Conservation (phyloP, 164 flowering plant species). For the Protea cynaroides region DNA sequence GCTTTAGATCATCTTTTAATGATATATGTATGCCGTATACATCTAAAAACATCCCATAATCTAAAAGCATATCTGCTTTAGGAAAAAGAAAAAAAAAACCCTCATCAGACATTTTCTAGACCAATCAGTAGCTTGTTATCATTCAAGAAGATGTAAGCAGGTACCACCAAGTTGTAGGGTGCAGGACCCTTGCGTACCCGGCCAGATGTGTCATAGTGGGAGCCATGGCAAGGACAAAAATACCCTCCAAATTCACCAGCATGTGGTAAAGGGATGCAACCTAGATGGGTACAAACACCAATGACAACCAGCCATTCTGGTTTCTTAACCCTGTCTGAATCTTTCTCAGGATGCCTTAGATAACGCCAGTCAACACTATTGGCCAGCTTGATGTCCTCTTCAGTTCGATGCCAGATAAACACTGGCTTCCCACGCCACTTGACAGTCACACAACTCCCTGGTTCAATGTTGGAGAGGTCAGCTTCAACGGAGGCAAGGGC, state of each 20-base stretch:
- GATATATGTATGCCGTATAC: no score
- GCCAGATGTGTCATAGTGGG: conserved; percentile 48
- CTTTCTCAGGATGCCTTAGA: conserved; percentile 48
- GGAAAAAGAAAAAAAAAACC: no score
- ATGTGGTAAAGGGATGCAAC: conserved; percentile 51
- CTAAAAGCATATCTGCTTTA: background rate
- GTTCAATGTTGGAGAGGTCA: conserved; percentile 46
- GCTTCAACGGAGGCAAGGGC: conserved; percentile 57
- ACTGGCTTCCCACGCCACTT: conserved; percentile 64
- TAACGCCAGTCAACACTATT: conserved; percentile 42
- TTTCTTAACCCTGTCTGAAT: conserved; percentile 36
- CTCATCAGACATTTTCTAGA: conserved; percentile 6
- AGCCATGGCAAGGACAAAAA: conserved; percentile 60
- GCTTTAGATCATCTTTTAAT: no score
- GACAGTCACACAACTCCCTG: conserved; percentile 44
- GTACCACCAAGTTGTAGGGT: conserved; percentile 48
- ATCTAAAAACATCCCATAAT: no score
- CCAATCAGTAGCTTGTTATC: conserved; percentile 42
- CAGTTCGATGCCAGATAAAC: conserved; percentile 48
- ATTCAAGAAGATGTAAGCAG: conserved; percentile 42
- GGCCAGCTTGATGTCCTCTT: conserved; percentile 44
- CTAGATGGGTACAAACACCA: conserved; percentile 49
- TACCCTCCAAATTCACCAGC: conserved; percentile 54
- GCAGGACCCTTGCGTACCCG: conserved; percentile 54
- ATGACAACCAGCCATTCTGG: conserved; percentile 47